Base-by-base conservation (phyloP, 208 protist genomes). In the Leishmania major region DNA sequence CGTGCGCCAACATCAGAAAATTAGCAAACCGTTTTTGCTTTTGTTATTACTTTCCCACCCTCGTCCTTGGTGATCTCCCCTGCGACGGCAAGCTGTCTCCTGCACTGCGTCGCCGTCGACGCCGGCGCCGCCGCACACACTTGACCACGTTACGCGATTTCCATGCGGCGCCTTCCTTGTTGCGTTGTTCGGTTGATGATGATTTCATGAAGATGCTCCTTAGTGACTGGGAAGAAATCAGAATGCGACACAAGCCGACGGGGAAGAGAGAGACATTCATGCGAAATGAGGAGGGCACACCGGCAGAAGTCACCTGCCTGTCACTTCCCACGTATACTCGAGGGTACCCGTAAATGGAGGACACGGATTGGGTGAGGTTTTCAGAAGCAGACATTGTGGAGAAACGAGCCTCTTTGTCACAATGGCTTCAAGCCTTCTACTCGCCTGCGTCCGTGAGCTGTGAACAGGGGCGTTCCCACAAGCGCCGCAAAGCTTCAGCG, bases 11-110 rank as follows among this genome's bases (percentile, higher is more conserved):
- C 43, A 75, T 82, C 72, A 85, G 90, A 93, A 93, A 92, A 92
- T 92, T 90, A 94, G 92, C 92, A 94, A 93, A 91, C 89, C 85
- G 62, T 81, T 79, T 43, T 81, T 85, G 62, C 79, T 72, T 72
- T 85, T 43, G 78, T 83, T 59, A 71, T 82, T 3, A 4, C 51
- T 53, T 83, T 76, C 59, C 0, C 62, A 43, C 15, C n/a, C 31
- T 81, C 51, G 47, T 82, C 88, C 88, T 89, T 85, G 89, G 60
- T 37, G 31, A 47, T 78, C 62, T 53, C n/a, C 43, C 25, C 35
- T 25, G 2, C 5, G 1, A 8, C n/a, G 10, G n/a, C 51, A 13
- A 1, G 17, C 51, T 45, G 15, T 37, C n/a, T 59, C 71, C 71
- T 1, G 62, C 62, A 25, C 62, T 31, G 62, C 17, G 15, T 69